phyloP scores from a whole-genome alignment of 1,284 basidiomycete species.

The Microbotryum lychnidis-dioicae region DNA sequence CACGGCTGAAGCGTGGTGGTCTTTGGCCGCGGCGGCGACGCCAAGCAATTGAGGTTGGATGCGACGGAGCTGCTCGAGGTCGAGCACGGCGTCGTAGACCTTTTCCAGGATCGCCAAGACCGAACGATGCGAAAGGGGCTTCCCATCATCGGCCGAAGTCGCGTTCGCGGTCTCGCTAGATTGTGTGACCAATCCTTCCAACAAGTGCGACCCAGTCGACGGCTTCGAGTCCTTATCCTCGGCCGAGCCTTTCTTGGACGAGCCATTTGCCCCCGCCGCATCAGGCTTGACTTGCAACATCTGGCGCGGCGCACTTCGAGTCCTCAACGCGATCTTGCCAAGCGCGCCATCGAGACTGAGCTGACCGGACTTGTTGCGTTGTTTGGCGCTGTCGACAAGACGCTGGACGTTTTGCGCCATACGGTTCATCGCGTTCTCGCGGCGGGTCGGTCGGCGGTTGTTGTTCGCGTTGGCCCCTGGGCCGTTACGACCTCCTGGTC shows the following conservation, averaged over 20 bases:
- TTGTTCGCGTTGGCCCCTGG: neutral
- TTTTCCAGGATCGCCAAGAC: conserved; percentile 72
- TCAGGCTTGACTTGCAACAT: conserved; percentile 71
- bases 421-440: conserved; percentile 89
- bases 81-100: conserved; percentile 75
- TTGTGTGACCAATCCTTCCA: conserved; percentile 23
- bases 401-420: conserved; percentile 97
- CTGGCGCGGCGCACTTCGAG: conserved; percentile 90
- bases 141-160: conserved; percentile 9
- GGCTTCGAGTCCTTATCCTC: conserved; percentile 1
- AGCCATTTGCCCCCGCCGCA: neutral
- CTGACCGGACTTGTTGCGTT: conserved; percentile 43
- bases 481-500: neutral
- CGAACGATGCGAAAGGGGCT: conserved; percentile 63
- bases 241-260: neutral
- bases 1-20: conserved; percentile 40
- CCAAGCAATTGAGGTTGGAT: conserved; percentile 55
- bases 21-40: conserved; percentile 43
- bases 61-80: conserved; percentile 76
- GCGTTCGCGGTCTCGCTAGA: neutral
- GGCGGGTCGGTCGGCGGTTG: conserved; percentile 42
- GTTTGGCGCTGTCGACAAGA: conserved; percentile 83
- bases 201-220: conserved; percentile 20
- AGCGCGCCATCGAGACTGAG: conserved; percentile 78
- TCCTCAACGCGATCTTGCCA: conserved; percentile 82